These are phyloP conservation scores for Botrytis medusae DNA, from an alignment of 2,329 filamentous ascomycete genomes.

Conservation along the genomic window DNA sequence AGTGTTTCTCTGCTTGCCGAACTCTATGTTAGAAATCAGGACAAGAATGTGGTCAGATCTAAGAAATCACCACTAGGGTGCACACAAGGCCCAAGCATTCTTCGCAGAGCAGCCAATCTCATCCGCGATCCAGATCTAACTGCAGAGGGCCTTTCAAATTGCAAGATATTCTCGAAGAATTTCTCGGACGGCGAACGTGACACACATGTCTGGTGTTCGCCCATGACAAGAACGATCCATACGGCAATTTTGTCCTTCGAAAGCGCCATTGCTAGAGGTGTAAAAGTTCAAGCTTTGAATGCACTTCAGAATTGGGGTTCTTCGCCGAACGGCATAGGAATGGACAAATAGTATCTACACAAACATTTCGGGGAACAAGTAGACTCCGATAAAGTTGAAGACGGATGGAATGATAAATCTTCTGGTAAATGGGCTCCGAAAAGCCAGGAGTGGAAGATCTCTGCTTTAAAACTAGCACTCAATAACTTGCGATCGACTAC, in stretches of 20 bases:
- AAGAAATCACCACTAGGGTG: background rate
- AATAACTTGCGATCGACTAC: background rate
- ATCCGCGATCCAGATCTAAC: conserved; percentile 1
- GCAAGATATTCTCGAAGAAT: background rate
- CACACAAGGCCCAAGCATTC: background rate
- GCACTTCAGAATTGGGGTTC: background rate
- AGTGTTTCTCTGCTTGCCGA: background rate
- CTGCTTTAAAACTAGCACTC: background rate
- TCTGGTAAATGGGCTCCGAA: background rate
- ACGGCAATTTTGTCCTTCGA: background rate
- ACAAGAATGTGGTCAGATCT: background rate
- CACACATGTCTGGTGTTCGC: background rate
- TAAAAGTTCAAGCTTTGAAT: conserved; percentile 2
- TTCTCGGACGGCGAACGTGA: background rate
- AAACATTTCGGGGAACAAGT: background rate
- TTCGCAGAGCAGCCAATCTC: too few species aligned
- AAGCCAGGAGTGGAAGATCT: background rate
- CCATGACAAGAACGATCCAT: conserved; percentile 2
- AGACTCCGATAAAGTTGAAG: background rate
- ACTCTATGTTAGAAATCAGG: background rate
- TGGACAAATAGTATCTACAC: background rate
- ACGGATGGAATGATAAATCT: background rate
- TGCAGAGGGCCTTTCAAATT: background rate
- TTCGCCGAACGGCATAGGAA: background rate
- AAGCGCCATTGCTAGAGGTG: background rate